Evolutionary conservation across 2,329 filamentous ascomycete genomes (phyloP).

Genomic region (Fusarium sublunatum): DNA sequence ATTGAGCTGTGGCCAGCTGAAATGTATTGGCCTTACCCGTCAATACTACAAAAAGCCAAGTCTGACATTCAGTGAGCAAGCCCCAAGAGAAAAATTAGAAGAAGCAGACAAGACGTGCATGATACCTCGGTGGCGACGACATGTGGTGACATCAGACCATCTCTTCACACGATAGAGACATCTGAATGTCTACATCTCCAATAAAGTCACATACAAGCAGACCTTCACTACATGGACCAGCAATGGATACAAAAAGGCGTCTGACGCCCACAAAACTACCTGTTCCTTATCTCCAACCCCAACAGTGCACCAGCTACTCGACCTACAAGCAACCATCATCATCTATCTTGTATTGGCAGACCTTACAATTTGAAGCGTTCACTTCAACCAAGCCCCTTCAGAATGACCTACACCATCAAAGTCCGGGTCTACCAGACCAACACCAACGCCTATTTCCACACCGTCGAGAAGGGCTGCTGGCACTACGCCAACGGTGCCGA

Average conservation of each 20-base stretch:
- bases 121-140: no score
- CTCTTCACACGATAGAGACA: no score
- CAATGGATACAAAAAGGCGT: background rate
- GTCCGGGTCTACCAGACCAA: conserved; percentile 40
- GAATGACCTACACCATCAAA: conserved; percentile 39
- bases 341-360: background rate
- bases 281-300: background rate
- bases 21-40: background rate
- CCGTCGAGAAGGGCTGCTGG: conserved; percentile 36
- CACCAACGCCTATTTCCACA: conserved; percentile 35
- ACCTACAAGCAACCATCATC: background rate
- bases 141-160: no score
- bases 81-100: no score
- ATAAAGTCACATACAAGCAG: no score
- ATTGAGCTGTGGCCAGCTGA: background rate
- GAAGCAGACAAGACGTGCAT: no score
- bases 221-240: no score
- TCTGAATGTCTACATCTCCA: no score
- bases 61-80: background rate
- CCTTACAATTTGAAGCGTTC: background rate
- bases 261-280: background rate
- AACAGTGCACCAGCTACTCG: background rate
- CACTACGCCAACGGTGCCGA: conserved; percentile 36
- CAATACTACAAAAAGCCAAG: background rate
- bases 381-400: background rate